Base-by-base conservation (phyloP, 306 rosid genomes). In the Corylus americana region DNA sequence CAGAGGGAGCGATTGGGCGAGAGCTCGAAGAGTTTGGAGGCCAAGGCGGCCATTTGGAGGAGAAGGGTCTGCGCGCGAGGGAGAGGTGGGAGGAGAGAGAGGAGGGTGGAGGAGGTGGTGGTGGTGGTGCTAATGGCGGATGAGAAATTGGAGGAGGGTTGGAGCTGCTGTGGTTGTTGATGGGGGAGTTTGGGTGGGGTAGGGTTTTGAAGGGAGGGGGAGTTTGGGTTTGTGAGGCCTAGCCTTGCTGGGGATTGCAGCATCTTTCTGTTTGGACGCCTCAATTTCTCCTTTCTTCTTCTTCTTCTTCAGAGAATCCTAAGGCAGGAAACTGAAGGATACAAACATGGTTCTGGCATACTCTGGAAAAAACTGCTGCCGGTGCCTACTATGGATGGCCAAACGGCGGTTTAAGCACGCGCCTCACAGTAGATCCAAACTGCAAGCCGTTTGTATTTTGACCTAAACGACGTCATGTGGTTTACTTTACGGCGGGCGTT, bases 11-110 rank as follows among this genome's bases (percentile, higher is more conserved):
- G 90, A 78, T 92, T 89, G 55, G 98, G 91, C 4, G 97, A 92
- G 31, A 90, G 89, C 73, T 91, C 93, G 35, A 94, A 91, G 66
- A 94, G 92, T 78, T 88, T 92, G 49, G 97, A 85, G 27, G 91
- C 74, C 37, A 92, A 88, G 50, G 94, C 79, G 39, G 97, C 92
- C 98, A 92, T 94, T 82, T 94, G 97, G n/a, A 47, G 66, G 57
- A 94, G 97, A 71, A 92, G 90, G 73, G 97, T 86, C 76, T 92
- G 97, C 7, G 97, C 97, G 85, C 97, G 80, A 5, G 95, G 97
- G 55, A 92, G 97, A 1, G 98, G 97, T 10, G 97, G 91, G 74
- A 94, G 94, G 68, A 92, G 97, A 62, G 97, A 88, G 55, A 92
- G 89, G 17, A 92, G 92, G 11, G 91, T 86, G 5, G 87, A 71